Conservation (phyloP, 2,329 filamentous ascomycete species). For the Colletotrichum higginsianum region DNA sequence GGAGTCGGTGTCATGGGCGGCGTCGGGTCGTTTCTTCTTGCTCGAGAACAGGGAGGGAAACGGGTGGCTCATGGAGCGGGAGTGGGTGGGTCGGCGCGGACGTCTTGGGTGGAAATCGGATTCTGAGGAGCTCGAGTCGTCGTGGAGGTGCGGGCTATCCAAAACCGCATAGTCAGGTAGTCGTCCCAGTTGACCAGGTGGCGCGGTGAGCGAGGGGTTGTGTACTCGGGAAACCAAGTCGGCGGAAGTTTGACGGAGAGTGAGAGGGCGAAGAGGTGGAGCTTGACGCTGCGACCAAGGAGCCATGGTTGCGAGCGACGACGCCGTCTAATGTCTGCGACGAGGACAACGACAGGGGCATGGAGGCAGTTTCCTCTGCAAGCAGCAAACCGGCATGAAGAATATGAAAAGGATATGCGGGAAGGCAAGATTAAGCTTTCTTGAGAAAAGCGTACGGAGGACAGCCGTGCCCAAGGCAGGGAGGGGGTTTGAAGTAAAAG, state of each 20-base stretch:
- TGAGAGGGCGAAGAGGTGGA: slow-evolving; percentile 43
- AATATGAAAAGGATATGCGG: neutral
- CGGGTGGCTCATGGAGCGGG: slow-evolving; percentile 84
- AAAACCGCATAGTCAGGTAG: slow-evolving; percentile 46
- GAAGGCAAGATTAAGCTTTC: slow-evolving; percentile 13
- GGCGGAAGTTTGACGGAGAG: slow-evolving; percentile 42
- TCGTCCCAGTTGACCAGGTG: slow-evolving; percentile 42
- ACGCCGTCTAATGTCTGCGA: slow-evolving; percentile 42
- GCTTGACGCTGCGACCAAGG: slow-evolving; percentile 47
- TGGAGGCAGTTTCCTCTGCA: slow-evolving; percentile 23
- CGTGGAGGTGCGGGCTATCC: slow-evolving; percentile 45
- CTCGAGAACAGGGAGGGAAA: slow-evolving; percentile 79
- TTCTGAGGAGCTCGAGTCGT: slow-evolving; percentile 63
- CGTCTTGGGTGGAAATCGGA: slow-evolving; percentile 54
- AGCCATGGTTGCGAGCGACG: slow-evolving; percentile 50
- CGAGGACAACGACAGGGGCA: slow-evolving; percentile 35
- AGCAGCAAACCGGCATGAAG: slow-evolving; percentile 7
- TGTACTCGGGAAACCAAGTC: slow-evolving; percentile 57
- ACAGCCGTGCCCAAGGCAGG: slow-evolving; percentile 6
- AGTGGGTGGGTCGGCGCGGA: slow-evolving; percentile 56
- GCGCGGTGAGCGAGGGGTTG: slow-evolving; percentile 49
- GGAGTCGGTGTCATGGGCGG: slow-evolving; percentile 51
- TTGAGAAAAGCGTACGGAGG: neutral
- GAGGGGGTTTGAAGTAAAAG: slow-evolving; percentile 3
- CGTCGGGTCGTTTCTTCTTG: slow-evolving; percentile 68